A percentile compares a stretch with the other conserved stretches of the same genome.
Evolutionary conservation across 2,329 filamentous ascomycete genomes (phyloP).

Genomic region (Sodiomyces alkalinus): DNA sequence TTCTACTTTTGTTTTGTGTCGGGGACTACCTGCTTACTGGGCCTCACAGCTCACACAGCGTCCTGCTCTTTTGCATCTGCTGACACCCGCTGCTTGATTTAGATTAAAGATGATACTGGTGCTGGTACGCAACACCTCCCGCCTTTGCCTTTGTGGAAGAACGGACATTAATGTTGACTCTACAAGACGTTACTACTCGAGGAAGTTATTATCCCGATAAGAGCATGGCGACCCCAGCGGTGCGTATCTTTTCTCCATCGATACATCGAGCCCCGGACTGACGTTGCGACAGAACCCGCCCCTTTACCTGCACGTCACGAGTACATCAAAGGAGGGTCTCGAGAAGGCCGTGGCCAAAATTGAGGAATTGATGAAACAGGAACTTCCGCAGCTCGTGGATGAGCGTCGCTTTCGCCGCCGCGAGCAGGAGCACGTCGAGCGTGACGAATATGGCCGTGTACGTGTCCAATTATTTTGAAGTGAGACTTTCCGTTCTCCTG

Average conservation of each 20-base stretch:
- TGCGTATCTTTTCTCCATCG: conserved; percentile 31
- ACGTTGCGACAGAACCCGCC: conserved; percentile 59
- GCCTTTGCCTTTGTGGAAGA: conserved; percentile 29
- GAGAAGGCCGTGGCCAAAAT: conserved; percentile 80
- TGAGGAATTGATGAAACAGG: conserved; percentile 89
- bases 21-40: conserved; percentile 55
- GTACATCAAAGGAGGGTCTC: conserved; percentile 79
- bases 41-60: conserved; percentile 46
- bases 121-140: conserved; percentile 74
- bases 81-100: conserved; percentile 80
- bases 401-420: conserved; percentile 81
- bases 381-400: conserved; percentile 87
- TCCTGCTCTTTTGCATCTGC: conserved; percentile 72
- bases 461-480: conserved; percentile 13
- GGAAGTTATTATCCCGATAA: conserved; percentile 97
- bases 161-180: conserved; percentile 43
- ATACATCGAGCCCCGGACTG: conserved; percentile 1
- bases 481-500: conserved; percentile 6
- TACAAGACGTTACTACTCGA: conserved; percentile 90
- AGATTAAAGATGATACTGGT: conserved; percentile 99
- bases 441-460: conserved; percentile 83
- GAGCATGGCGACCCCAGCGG: conserved; percentile 85
- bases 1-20: conserved; percentile 26
- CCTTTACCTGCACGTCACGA: conserved; percentile 88
- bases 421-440: conserved; percentile 67